Percentiles rank a stretch among this genome's conserved stretches.
Conservation (phyloP, 2,329 filamentous ascomycete species). For the Aureobasidium sp. region DNA sequence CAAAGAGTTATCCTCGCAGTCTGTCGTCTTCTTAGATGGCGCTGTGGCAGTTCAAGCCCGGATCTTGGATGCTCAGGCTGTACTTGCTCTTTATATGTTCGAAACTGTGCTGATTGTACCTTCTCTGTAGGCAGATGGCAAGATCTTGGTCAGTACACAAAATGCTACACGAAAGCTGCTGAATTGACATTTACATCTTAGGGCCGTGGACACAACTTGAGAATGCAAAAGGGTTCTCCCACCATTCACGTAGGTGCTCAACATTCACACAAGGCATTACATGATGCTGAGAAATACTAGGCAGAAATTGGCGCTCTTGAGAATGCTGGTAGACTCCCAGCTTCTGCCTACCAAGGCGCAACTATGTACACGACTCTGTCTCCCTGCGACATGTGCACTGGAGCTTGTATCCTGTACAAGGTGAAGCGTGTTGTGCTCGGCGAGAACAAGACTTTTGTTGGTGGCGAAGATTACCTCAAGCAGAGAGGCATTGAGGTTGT, state of each 20-base stretch:
- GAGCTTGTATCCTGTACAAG: slow-evolving; percentile 68
- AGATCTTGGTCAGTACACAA: slow-evolving; percentile 39
- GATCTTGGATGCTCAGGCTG: neutral
- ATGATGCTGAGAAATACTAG: slow-evolving; percentile 30
- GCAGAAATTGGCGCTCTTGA: slow-evolving; percentile 70
- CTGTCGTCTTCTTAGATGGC: slow-evolving; percentile 24
- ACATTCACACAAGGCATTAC: neutral
- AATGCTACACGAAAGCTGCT: neutral
- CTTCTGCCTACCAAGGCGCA: slow-evolving; percentile 53
- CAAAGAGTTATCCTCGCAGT: neutral
- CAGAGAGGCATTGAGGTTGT: slow-evolving; percentile 62
- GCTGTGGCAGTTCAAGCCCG: too few species aligned
- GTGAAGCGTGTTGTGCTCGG: slow-evolving; percentile 66
- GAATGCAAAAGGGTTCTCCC: slow-evolving; percentile 61
- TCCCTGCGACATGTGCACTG: slow-evolving; percentile 76
- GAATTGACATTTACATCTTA: neutral
- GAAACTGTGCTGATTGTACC: neutral
- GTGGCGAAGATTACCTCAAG: slow-evolving; percentile 62
- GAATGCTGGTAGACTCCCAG: slow-evolving; percentile 62
- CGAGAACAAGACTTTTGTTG: slow-evolving; percentile 67
- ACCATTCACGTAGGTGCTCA: slow-evolving; percentile 54
- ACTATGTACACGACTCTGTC: slow-evolving; percentile 71
- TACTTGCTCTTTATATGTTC: neutral
- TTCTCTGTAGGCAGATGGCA: slow-evolving; percentile 46
- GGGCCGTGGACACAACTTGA: slow-evolving; percentile 65